phyloP scores from a whole-genome alignment of 768 basidiomycete genomes.

The Agrocybe pediades region DNA sequence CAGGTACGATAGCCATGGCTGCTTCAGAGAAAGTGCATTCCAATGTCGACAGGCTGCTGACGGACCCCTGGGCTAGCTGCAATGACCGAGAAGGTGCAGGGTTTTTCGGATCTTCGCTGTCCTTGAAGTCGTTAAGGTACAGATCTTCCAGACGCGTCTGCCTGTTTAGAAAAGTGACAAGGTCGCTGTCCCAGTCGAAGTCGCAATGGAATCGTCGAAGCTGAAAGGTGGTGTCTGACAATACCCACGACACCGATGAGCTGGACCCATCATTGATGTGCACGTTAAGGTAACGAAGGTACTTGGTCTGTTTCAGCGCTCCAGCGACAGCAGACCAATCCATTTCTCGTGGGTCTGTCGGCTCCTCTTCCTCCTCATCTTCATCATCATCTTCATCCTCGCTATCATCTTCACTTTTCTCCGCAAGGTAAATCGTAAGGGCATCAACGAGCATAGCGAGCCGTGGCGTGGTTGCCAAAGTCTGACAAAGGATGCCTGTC shows the following conservation, averaged over 20 bases:
- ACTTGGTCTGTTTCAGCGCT: conserved; percentile 47
- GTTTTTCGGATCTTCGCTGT: conserved; percentile 20
- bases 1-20: conserved; percentile 54
- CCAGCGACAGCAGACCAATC: conserved; percentile 54
- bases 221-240: conserved; percentile 46
- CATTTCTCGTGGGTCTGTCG: conserved; percentile 27
- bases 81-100: conserved; percentile 20
- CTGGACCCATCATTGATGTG: conserved; percentile 39
- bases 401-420: conserved; percentile 29
- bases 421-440: conserved; percentile 48
- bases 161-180: conserved; percentile 52
- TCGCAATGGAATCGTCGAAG: conserved; percentile 68
- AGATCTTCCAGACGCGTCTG: conserved; percentile 53
- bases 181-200: conserved; percentile 60
- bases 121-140: conserved; percentile 47
- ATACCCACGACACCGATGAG: conserved; percentile 41
- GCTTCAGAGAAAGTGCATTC: conserved; percentile 74
- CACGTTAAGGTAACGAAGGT: conserved; percentile 55
- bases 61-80: conserved; percentile 29
- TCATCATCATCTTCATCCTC: conserved; percentile 28
- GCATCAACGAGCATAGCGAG: conserved; percentile 55
- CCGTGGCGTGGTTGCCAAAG: conserved; percentile 46
- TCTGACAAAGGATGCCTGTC: conserved; percentile 45
- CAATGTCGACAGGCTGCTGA: conserved; percentile 53
- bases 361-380: conserved; percentile 22